Percentiles rank a stretch among this genome's conserved stretches.
Conservation (phyloP, 2,329 filamentous ascomycete genomes). For the Trichoderma sp. region DNA sequence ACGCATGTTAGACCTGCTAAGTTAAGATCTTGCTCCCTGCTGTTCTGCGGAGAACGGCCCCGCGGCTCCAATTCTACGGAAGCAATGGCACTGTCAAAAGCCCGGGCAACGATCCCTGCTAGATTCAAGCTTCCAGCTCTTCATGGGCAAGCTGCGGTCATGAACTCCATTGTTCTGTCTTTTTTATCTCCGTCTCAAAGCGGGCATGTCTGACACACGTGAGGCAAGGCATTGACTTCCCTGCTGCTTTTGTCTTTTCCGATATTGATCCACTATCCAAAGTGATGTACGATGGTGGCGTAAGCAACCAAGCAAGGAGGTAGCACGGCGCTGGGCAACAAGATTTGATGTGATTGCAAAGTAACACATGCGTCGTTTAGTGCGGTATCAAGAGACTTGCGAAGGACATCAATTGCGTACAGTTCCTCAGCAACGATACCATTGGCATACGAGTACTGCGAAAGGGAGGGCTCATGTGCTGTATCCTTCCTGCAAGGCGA, state of each 20-base stretch:
- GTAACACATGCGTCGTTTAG: conserved; percentile 3
- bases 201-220: conserved; percentile 3
- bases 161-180: neutral
- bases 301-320: conserved; percentile 4
- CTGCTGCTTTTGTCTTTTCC: neutral
- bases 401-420: neutral
- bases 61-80: neutral
- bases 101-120: neutral
- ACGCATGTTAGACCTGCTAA: neutral
- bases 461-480: neutral
- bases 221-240: neutral
- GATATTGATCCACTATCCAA: neutral
- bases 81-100: conserved; percentile 5
- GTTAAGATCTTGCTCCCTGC: conserved; percentile 9
- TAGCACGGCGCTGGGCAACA: neutral
- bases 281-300: neutral
- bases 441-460: neutral
- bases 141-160: neutral
- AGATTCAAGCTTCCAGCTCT: neutral
- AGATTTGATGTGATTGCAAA: neutral
- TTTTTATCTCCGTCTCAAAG: neutral
- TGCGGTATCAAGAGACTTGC: neutral
- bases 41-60: conserved; percentile 11
- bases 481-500: conserved; percentile 12
- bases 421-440: neutral